Evolutionary conservation across 441 rosid species (phyloP).

Genomic region (Codiaeum variegatum): DNA sequence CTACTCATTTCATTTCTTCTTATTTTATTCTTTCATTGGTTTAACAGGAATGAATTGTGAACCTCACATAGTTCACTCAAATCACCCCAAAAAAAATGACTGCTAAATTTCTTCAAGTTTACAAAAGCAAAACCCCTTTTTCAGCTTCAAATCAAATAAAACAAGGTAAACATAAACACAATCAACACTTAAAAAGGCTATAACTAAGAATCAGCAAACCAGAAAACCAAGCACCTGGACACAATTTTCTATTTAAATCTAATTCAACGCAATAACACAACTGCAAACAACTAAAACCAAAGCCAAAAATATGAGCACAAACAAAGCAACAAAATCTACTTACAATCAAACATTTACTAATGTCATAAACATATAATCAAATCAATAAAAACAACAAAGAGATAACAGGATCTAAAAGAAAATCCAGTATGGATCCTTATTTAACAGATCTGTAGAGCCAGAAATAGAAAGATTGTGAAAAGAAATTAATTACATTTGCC

Average conservation of each 20-base stretch:
- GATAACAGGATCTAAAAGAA: slow-evolving; percentile 1
- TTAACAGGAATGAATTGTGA: not conserved
- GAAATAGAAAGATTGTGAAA: slow-evolving; percentile 3
- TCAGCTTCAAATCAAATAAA: not conserved
- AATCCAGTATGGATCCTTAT: not conserved
- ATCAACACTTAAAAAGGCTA: not conserved
- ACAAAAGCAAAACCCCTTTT: not conserved
- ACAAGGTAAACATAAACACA: not conserved
- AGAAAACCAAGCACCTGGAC: not conserved
- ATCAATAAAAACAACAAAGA: not conserved
- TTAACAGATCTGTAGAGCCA: not conserved
- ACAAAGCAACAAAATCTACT: not conserved
- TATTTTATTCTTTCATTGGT: no score
- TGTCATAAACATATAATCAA: not conserved
- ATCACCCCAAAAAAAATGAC: not conserved
- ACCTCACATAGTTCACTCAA: not conserved
- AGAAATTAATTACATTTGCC: slow-evolving; percentile 34
- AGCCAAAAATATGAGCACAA: not conserved
- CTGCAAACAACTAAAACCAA: not conserved
- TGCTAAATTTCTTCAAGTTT: not conserved
- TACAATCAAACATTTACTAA: no score
- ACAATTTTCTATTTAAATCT: not conserved
- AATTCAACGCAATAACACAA: not conserved
- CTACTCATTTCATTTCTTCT: no score
- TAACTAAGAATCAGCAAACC: no score